phyloP scores from a whole-genome alignment of 2,329 filamentous ascomycete genomes.

The Ramularia collo-cygni region DNA sequence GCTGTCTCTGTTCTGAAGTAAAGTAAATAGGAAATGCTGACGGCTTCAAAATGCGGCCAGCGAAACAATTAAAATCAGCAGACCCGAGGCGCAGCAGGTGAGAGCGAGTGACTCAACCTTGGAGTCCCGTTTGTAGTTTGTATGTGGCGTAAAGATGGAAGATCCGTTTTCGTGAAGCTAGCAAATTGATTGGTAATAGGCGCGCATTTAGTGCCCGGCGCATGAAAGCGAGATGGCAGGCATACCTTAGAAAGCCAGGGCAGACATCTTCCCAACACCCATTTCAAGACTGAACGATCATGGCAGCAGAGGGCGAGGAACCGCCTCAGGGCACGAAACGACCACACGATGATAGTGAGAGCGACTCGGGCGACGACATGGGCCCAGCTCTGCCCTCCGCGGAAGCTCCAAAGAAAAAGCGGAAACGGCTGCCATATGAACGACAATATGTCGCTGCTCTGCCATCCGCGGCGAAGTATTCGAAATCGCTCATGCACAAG shows the following conservation, averaged over 20 bases:
- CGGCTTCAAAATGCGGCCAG: too few relatives aligned
- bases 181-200: background rate
- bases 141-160: background rate
- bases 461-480: slow-evolving; percentile 74
- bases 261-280: slow-evolving; percentile 4
- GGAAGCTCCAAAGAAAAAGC: slow-evolving; percentile 73
- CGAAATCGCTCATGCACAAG: slow-evolving; percentile 96
- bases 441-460: slow-evolving; percentile 90
- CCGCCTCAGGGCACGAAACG: slow-evolving; percentile 25
- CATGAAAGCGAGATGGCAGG: background rate
- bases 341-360: slow-evolving; percentile 50
- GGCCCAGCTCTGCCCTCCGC: slow-evolving; percentile 82
- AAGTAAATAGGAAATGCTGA: too few relatives aligned
- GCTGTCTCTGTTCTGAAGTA: background rate
- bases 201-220: slow-evolving; percentile 2
- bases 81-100: too few relatives aligned
- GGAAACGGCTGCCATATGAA: slow-evolving; percentile 83
- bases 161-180: too few relatives aligned
- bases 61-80: too few relatives aligned
- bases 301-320: slow-evolving; percentile 13
- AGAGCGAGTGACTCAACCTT: background rate
- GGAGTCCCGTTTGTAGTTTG: background rate
- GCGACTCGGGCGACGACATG: slow-evolving; percentile 66
- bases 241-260: too few relatives aligned
- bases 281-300: slow-evolving; percentile 1